Evolutionary conservation across 495 filamentous ascomycete genomes (phyloP).

Genomic region (Neurospora sp.): DNA sequence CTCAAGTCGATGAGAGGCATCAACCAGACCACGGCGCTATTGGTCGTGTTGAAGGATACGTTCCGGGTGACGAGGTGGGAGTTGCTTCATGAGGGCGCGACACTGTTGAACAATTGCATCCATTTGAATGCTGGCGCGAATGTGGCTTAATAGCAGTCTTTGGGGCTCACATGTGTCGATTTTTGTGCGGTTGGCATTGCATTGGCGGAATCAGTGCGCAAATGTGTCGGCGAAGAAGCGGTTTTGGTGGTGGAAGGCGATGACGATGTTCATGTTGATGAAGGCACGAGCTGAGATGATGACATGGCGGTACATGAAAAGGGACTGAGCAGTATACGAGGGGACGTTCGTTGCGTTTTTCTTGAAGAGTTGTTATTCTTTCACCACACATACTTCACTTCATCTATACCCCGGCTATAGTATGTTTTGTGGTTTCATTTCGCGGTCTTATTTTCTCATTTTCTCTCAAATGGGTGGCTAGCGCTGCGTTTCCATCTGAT

Average conservation of each 20-base stretch:
- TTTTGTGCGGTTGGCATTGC: not conserved
- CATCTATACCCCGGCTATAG: not conserved
- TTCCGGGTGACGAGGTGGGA: constrained; percentile 86
- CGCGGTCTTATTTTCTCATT: not conserved
- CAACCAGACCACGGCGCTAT: constrained; percentile 72
- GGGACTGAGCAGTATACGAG: not conserved
- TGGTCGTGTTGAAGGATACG: constrained; percentile 71
- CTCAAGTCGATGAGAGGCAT: constrained; percentile 63
- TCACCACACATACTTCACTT: not conserved
- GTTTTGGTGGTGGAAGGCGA: not conserved
- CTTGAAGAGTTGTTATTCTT: not conserved
- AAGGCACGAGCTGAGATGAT: not conserved
- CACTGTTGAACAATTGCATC: constrained; percentile 71
- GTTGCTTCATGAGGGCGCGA: constrained; percentile 75
- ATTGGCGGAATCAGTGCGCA: not conserved
- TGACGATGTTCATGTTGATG: not conserved
- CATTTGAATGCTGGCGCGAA: constrained; percentile 33
- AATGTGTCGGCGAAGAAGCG: not conserved
- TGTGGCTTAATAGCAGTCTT: not conserved
- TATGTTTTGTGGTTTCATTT: constrained; percentile 4
- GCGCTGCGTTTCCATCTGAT: not conserved
- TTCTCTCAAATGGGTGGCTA: not conserved
- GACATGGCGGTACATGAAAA: not conserved
- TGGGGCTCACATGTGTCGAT: not conserved
- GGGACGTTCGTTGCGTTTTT: not conserved